phyloP scores from a whole-genome alignment of 345 rosid genomes.

The Citrus inodora region DNA sequence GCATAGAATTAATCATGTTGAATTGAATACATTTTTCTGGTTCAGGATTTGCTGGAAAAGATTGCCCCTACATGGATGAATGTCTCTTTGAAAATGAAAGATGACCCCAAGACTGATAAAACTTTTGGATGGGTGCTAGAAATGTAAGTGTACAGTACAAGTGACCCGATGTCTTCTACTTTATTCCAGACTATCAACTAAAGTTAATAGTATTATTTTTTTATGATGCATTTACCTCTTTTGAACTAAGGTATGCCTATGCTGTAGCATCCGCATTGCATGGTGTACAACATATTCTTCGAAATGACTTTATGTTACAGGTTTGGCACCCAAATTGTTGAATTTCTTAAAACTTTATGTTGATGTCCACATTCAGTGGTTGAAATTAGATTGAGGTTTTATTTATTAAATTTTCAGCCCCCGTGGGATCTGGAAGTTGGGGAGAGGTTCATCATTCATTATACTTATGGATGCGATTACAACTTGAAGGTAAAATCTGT shows the following conservation, averaged over 20 bases:
- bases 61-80: constrained; percentile 99
- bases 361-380: neutral
- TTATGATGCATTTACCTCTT: constrained; percentile 16
- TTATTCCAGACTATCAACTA: neutral
- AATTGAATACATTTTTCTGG: constrained; percentile 12
- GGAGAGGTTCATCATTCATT: constrained; percentile 84
- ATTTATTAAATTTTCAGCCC: constrained; percentile 55
- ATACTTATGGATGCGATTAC: constrained; percentile 94
- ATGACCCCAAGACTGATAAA: constrained; percentile 92
- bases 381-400: constrained; percentile 12
- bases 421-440: constrained; percentile 85
- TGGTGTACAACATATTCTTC: constrained; percentile 80
- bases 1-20: neutral
- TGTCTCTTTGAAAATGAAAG: constrained; percentile 85
- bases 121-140: constrained; percentile 98
- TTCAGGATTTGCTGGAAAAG: constrained; percentile 68
- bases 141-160: constrained; percentile 57
- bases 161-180: neutral
- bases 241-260: constrained; percentile 79
- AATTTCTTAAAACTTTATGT: constrained; percentile 11
- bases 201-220: constrained; percentile 1
- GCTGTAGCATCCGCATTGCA: constrained; percentile 98
- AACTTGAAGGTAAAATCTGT: constrained; percentile 62
- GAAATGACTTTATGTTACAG: constrained; percentile 95
- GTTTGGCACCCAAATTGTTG: constrained; percentile 30